phyloP scores from a whole-genome alignment of 192 early-diverging fungal species.

The Coemansia biformis region DNA sequence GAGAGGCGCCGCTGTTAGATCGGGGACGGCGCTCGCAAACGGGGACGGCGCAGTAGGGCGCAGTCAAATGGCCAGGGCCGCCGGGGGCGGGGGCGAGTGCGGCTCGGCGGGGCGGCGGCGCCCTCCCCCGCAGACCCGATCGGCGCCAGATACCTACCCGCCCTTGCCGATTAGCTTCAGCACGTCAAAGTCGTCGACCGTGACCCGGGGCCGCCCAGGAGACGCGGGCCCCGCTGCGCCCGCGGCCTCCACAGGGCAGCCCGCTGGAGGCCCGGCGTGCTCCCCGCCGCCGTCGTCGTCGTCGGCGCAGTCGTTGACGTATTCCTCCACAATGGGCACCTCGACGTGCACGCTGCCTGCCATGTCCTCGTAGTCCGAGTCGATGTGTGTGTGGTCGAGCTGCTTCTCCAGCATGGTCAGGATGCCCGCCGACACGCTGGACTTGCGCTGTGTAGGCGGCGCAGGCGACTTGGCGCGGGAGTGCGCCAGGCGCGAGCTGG shows the following conservation, averaged over 20 bases:
- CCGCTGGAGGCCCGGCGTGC: neutral
- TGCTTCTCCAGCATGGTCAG: slow-evolving; percentile 42
- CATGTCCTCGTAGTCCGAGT: slow-evolving; percentile 49
- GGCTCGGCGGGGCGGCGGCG: too few species aligned
- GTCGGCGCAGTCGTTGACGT: slow-evolving; percentile 23
- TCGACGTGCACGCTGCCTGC: slow-evolving; percentile 34
- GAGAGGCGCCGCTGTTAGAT: neutral
- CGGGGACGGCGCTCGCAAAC: neutral
- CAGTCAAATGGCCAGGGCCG: slow-evolving; percentile 13
- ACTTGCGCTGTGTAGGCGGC: slow-evolving; percentile 18
- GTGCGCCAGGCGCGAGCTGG: slow-evolving; percentile 24
- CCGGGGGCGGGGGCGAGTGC: neutral
- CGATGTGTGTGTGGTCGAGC: slow-evolving; percentile 37
- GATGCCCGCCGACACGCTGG: slow-evolving; percentile 35
- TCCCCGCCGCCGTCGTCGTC: too few species aligned
- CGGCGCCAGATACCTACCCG: slow-evolving; percentile 32
- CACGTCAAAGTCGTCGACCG: slow-evolving; percentile 56
- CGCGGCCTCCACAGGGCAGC: too few species aligned
- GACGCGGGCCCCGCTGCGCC: neutral
- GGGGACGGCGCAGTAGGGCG: slow-evolving; percentile 14
- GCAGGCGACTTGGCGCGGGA: slow-evolving; percentile 22
- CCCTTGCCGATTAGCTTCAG: slow-evolving; percentile 65
- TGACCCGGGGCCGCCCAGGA: slow-evolving; percentile 11
- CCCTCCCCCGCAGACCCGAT: too few species aligned
- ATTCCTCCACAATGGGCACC: slow-evolving; percentile 46